These are phyloP conservation scores for Aspergillus eucalypticola DNA, from an alignment of 2,329 filamentous ascomycete genomes.

Conservation along the genomic window DNA sequence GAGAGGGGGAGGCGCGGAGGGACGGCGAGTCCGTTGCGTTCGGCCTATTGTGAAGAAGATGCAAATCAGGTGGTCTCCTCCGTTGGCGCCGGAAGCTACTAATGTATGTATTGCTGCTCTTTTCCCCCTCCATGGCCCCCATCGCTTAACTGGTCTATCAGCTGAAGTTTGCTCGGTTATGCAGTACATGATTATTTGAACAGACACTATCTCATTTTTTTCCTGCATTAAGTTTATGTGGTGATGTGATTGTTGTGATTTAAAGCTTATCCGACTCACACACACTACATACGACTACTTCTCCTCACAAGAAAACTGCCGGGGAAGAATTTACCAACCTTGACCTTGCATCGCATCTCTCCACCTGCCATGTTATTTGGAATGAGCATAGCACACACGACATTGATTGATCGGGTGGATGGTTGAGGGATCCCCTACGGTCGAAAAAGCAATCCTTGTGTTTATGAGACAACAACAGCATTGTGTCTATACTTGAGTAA, in stretches of 20 bases:
- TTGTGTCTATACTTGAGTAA: neutral
- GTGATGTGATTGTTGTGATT: conserved; percentile 18
- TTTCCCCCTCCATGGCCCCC: conserved; percentile 9
- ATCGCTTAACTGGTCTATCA: neutral
- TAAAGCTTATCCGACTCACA: conserved; percentile 8
- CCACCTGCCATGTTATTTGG: conserved; percentile 19
- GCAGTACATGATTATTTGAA: conserved; percentile 11
- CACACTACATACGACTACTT: neutral
- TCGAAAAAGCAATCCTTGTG: neutral
- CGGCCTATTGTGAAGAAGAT: neutral
- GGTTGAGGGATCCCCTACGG: conserved; percentile 2
- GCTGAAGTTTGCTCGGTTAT: neutral
- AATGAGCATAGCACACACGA: conserved; percentile 4
- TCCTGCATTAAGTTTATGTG: conserved; percentile 11
- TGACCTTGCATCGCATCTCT: neutral
- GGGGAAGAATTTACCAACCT: neutral
- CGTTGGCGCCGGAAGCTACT: conserved; percentile 17
- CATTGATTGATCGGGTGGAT: conserved; percentile 10
- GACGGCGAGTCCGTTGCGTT: neutral
- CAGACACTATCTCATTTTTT: conserved; percentile 4
- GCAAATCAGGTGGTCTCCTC: conserved; percentile 17
- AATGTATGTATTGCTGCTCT: conserved; percentile 14
- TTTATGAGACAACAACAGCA: neutral
- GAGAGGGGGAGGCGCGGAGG: conserved; percentile 3
- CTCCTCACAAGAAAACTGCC: neutral